Conservation (phyloP, 495 filamentous ascomycete species). For the Elasticomyces elasticus region DNA sequence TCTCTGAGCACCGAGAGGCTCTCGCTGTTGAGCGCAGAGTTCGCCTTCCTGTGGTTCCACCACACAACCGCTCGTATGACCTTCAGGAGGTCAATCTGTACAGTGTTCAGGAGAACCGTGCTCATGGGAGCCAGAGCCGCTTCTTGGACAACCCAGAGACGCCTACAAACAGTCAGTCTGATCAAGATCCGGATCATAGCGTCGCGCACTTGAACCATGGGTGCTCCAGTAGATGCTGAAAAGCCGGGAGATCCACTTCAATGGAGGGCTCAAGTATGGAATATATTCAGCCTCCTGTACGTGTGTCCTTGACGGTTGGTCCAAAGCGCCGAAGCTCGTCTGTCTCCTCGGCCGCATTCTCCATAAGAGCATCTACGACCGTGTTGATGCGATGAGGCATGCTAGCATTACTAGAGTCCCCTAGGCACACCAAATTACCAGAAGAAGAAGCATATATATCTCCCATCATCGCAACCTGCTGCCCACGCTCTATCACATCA, state of each 20-base stretch:
- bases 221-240: neutral
- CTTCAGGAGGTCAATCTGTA: neutral
- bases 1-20: too few species aligned
- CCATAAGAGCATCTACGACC: neutral
- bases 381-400: neutral
- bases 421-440: neutral
- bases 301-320: neutral
- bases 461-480: slow-evolving; percentile 18
- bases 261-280: neutral
- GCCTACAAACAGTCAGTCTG: neutral
- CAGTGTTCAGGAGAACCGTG: neutral
- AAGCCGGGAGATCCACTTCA: neutral
- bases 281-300: too few species aligned
- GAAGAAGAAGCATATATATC: slow-evolving; percentile 9
- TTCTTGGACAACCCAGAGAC: neutral
- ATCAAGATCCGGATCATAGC: neutral
- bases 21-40: neutral
- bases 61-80: neutral
- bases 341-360: neutral
- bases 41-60: neutral
- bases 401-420: neutral
- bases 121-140: neutral
- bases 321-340: neutral
- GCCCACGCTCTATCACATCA: slow-evolving; percentile 10
- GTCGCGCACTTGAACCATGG: neutral